Base-by-base conservation (phyloP, 768 basidiomycete genomes). In the Chiua virens region DNA sequence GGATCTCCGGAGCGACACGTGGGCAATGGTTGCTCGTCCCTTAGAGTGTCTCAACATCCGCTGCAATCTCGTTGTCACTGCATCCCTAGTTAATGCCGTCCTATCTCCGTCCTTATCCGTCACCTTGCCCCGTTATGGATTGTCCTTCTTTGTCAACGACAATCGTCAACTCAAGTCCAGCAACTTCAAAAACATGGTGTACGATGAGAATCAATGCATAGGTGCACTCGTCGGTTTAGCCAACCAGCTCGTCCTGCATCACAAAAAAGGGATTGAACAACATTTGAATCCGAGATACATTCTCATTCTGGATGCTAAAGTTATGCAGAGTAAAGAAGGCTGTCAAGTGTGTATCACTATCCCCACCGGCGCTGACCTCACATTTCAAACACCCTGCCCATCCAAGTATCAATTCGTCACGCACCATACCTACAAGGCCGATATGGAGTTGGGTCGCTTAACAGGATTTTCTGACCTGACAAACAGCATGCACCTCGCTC, bases 191-290 rank as follows among this genome's bases (percentile, higher is more conserved):
- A 61, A 60, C 17, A 75, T 74, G 65, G 59, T 73, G 17, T 58
- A 75, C 6, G 74, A 77, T 34, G 7, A 43, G 6, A 35, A 62
- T 35, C 78, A 78, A 50, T 72, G 62, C 0, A 55, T 61, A 13
- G 75, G 73, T 1, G 69, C 76, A 1, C 59, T 80, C 57, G 62
- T 75, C 35, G 79, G 79, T 15, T 53, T 80, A 34, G 23, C 28
- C 8, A 64, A 50, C 27, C 69, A 61, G 40, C 71, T 75, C 36
- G 63, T 79, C 6, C 13, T 39, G 18, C 64, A 72, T 23, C 53
- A 59, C 8, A 43, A 43, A 25, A 18, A 17, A 6, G 25, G 18
- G 9, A 17, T 9, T 30, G 28, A 30, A 30, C 5, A 30, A 9
- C 6, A 30, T 50, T 36, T 28, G 28, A 14, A 28, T 3, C 51